Conservation (phyloP, 257 asterid species). For the Parsonsia alboflavescens region DNA sequence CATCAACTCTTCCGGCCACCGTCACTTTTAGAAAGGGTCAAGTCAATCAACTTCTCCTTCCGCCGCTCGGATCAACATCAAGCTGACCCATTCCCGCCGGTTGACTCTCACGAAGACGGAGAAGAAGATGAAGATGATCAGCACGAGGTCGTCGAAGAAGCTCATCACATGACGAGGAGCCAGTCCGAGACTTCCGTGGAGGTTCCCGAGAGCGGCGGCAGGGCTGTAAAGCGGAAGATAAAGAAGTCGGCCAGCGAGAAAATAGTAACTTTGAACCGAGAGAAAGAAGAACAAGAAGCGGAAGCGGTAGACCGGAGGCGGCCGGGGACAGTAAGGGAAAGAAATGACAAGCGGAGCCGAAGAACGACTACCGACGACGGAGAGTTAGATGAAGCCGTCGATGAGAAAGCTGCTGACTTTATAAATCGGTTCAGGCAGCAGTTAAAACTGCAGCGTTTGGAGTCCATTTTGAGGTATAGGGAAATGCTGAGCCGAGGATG, state of each 20-base stretch:
- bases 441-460: conserved; percentile 57
- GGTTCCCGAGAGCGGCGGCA: not conserved
- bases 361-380: not conserved
- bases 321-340: conserved; percentile 43
- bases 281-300: conserved; percentile 12
- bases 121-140: conserved; percentile 3
- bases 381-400: conserved; percentile 52
- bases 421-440: conserved; percentile 59
- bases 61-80: not conserved
- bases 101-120: not conserved
- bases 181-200: conserved; percentile 18
- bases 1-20: conserved; percentile 18
- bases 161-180: conserved; percentile 22
- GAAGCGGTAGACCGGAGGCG: conserved; percentile 27
- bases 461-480: conserved; percentile 46
- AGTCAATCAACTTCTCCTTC: conserved; percentile 25
- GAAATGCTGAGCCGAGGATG: conserved; percentile 40
- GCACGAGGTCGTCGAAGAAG: too few species aligned
- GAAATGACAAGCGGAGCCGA: not conserved
- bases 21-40: conserved; percentile 28
- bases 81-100: not conserved
- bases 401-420: conserved; percentile 58
- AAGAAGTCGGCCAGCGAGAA: conserved; percentile 54
- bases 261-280: conserved; percentile 2
- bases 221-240: conserved; percentile 12